A percentile compares a stretch with the other conserved stretches of the same genome.
These are phyloP conservation scores for Raffaelea arxii DNA, from an alignment of 2,329 filamentous ascomycete genomes.

Conservation along the genomic window DNA sequence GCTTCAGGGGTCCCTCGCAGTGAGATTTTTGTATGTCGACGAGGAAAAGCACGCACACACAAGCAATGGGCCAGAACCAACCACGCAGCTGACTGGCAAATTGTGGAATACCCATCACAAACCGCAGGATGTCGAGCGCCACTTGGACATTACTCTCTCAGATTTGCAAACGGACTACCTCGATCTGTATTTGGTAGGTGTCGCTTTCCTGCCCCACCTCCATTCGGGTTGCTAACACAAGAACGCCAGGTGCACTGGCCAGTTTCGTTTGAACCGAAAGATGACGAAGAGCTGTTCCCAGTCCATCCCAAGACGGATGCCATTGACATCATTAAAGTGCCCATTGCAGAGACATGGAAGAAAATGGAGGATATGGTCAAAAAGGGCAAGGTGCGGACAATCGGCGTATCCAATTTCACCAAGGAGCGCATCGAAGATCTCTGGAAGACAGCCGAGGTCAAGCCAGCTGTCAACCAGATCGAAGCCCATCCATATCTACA, in stretches of 20 bases:
- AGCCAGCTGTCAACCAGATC: slow-evolving; percentile 49
- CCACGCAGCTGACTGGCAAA: slow-evolving; percentile 31
- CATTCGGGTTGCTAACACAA: too few relatives aligned
- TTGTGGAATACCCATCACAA: slow-evolving; percentile 52
- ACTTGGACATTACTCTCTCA: slow-evolving; percentile 42
- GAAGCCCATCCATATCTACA: slow-evolving; percentile 61
- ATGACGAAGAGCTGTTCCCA: slow-evolving; percentile 2
- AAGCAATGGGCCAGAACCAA: not conserved
- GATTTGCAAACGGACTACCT: slow-evolving; percentile 55
- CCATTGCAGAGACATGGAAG: slow-evolving; percentile 31
- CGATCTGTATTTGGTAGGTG: slow-evolving; percentile 47
- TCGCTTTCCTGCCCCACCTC: too few relatives aligned
- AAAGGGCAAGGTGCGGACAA: slow-evolving; percentile 42
- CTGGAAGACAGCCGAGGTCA: slow-evolving; percentile 29
- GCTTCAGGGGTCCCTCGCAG: slow-evolving; percentile 49
- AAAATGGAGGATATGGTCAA: slow-evolving; percentile 45
- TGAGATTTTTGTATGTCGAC: slow-evolving; percentile 44
- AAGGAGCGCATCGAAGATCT: slow-evolving; percentile 50
- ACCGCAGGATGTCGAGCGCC: slow-evolving; percentile 50
- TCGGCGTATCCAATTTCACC: slow-evolving; percentile 54
- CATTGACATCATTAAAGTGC: slow-evolving; percentile 28
- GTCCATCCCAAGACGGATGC: not conserved
- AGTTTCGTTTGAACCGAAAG: slow-evolving; percentile 25
- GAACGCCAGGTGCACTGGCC: slow-evolving; percentile 49
- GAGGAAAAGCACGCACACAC: too few relatives aligned